phyloP scores from a whole-genome alignment of 2,329 filamentous ascomycete species.

The Cercospora beticola region DNA sequence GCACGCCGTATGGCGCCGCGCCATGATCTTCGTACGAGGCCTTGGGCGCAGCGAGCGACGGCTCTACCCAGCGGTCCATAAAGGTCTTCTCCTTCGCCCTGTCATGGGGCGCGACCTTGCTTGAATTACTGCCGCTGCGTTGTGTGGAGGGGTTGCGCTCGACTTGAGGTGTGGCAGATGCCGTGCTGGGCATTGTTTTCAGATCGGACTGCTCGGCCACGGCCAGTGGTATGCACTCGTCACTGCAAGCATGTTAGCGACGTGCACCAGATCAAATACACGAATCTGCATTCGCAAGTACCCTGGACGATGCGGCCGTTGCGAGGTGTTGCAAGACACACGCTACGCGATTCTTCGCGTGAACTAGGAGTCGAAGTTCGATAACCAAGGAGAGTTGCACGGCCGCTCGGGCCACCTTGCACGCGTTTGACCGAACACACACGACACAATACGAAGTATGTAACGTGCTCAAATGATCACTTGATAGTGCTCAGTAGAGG shows the following conservation, averaged over 20 bases:
- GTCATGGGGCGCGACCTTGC: conserved; percentile 33
- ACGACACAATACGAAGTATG: background rate
- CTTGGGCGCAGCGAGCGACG: conserved; percentile 51
- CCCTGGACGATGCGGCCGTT: conserved; percentile 21
- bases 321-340: conserved; percentile 11
- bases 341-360: conserved; percentile 8
- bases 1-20: conserved; percentile 68
- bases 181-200: conserved; percentile 11
- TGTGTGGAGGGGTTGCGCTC: conserved; percentile 3
- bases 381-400: background rate
- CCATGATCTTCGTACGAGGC: conserved; percentile 78
- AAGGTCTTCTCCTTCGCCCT: conserved; percentile 39
- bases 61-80: conserved; percentile 52
- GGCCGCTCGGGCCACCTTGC: background rate
- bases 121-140: conserved; percentile 39
- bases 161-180: conserved; percentile 12
- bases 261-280: background rate
- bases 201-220: conserved; percentile 3
- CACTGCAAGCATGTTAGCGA: conserved; percentile 21
- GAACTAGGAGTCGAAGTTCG: background rate
- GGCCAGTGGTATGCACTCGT: conserved; percentile 12
- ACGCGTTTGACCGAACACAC: background rate
- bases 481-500: background rate
- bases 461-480: background rate
- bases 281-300: background rate